Conservation (phyloP, 2,329 filamentous ascomycete genomes). For the Ophiostoma himal-ulmi region DNA sequence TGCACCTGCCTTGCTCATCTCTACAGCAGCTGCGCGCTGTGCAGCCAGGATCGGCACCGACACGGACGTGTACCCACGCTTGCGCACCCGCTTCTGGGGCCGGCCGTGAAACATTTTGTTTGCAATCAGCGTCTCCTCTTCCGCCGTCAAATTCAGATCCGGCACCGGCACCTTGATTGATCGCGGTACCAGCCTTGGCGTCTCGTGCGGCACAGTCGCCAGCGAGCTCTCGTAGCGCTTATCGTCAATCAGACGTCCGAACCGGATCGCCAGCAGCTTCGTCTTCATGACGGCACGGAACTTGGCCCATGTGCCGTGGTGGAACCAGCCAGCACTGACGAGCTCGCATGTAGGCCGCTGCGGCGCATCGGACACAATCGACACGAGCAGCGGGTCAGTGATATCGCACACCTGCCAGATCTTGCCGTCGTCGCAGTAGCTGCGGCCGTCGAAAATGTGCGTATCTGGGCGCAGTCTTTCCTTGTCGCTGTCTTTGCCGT, state of each 20-base stretch:
- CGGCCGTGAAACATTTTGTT: constrained; percentile 24
- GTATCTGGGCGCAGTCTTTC: constrained; percentile 37
- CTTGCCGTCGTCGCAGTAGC: constrained; percentile 71
- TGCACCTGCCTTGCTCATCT: constrained; percentile 1
- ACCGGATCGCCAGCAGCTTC: constrained; percentile 67
- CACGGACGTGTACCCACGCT: constrained; percentile 22
- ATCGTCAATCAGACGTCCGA: constrained; percentile 46
- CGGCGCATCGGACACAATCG: constrained; percentile 59
- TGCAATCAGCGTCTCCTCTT: constrained; percentile 30
- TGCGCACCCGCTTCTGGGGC: constrained; percentile 22
- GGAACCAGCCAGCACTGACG: constrained; percentile 72
- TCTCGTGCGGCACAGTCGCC: constrained; percentile 36
- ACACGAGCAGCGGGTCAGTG: constrained; percentile 65
- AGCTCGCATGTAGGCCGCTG: constrained; percentile 55
- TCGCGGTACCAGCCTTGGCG: constrained; percentile 29
- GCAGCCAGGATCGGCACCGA: constrained; percentile 24
- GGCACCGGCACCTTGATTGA: constrained; percentile 37
- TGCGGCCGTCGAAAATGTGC: constrained; percentile 78
- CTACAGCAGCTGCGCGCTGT: constrained; percentile 3
- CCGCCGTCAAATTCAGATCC: constrained; percentile 37
- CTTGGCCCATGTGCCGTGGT: constrained; percentile 74
- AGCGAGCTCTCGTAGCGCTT: constrained; percentile 31
- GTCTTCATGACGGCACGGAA: constrained; percentile 81
- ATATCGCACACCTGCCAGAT: constrained; percentile 95
- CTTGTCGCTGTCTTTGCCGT: constrained; percentile 25